Percentiles rank a stretch among this genome's conserved stretches.
These are phyloP conservation scores for Cercis canadensis DNA, from an alignment of 306 rosid species.

Conservation along the genomic window DNA sequence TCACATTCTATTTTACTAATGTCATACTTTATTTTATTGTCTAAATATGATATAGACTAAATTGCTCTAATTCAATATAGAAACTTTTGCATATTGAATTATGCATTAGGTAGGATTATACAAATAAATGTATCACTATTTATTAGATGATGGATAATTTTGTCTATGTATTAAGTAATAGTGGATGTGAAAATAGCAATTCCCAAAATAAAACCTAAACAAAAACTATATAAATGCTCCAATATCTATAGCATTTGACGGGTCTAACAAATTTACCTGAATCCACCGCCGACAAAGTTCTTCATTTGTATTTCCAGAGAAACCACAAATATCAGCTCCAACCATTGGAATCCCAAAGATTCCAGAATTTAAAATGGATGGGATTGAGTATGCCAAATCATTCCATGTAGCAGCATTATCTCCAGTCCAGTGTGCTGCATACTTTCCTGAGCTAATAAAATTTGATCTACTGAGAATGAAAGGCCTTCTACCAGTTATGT, in stretches of 20 bases:
- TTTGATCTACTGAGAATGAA: conserved; percentile 85
- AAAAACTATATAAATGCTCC: not conserved
- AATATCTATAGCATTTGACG: not conserved
- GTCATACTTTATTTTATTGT: no score
- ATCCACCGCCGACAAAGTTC: conserved; percentile 94
- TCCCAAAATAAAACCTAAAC: no score
- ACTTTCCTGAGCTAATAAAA: conserved; percentile 87
- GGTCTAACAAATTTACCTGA: conserved; percentile 58
- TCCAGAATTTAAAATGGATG: conserved; percentile 73
- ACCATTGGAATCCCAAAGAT: conserved; percentile 92
- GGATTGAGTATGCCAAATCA: conserved; percentile 79
- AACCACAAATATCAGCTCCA: conserved; percentile 96
- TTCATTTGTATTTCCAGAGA: conserved; percentile 66
- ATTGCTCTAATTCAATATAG: no score
- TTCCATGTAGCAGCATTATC: conserved; percentile 86
- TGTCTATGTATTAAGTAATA: no score
- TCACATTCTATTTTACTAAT: no score
- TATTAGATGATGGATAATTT: no score
- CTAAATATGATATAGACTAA: no score
- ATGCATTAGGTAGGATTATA: no score
- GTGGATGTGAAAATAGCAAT: no score
- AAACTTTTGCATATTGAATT: no score
- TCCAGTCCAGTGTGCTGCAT: conserved; percentile 96
- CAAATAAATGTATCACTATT: no score
- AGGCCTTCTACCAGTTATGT: conserved; percentile 79